Evolutionary conservation across 139 green algal genomes (phyloP).

Genomic region (Chlamydomonas eustigma): DNA sequence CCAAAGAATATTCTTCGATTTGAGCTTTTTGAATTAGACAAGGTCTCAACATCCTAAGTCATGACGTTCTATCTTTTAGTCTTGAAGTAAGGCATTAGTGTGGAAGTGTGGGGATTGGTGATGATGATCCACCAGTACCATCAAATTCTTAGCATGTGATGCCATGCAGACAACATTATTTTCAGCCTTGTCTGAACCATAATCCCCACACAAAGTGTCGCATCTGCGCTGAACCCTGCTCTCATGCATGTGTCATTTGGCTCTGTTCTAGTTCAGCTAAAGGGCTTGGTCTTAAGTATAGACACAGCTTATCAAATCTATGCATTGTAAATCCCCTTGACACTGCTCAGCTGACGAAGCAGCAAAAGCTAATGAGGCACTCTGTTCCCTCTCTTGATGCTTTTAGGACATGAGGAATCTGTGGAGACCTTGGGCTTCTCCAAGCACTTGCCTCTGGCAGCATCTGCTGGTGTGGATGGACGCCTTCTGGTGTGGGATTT

Average conservation of each 20-base stretch:
- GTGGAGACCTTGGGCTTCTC: constrained; percentile 72
- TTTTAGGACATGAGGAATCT: constrained; percentile 63
- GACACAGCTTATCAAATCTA: too few species aligned
- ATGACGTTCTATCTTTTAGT: too few species aligned
- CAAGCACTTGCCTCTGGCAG: constrained; percentile 45
- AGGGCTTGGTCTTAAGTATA: too few species aligned
- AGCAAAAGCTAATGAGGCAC: not conserved
- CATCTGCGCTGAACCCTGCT: too few species aligned
- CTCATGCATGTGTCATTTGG: not conserved
- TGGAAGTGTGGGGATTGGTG: not conserved
- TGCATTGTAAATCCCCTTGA: too few species aligned
- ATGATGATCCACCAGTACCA: constrained; percentile 16
- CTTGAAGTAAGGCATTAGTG: too few species aligned
- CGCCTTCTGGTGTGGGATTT: constrained; percentile 75
- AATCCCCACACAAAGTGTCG: too few species aligned
- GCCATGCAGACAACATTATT: constrained; percentile 6
- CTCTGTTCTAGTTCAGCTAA: too few species aligned
- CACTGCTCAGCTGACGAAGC: too few species aligned
- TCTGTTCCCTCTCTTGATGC: not conserved
- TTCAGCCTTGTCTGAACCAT: constrained; percentile 19
- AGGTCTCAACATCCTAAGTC: too few species aligned
- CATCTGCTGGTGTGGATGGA: constrained; percentile 67
- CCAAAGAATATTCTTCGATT: too few species aligned
- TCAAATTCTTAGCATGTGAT: constrained; percentile 13
- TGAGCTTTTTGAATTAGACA: too few species aligned